Percentiles rank a stretch among this genome's conserved stretches.
These are phyloP conservation scores for Epichloe uncinata DNA, from an alignment of 2,329 filamentous ascomycete genomes.

Conservation along the genomic window DNA sequence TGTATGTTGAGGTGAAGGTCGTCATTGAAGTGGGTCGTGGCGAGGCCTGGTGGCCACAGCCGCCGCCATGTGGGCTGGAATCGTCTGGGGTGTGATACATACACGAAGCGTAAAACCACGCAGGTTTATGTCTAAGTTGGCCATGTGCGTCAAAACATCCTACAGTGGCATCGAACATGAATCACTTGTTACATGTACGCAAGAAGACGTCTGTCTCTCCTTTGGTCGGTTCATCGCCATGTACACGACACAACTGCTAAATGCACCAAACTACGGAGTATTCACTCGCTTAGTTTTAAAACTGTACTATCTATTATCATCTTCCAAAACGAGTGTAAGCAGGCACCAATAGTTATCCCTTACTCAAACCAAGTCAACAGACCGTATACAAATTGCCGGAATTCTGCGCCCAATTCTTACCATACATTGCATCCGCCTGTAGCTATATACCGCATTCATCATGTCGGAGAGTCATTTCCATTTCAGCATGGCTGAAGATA, in stretches of 20 bases:
- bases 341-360: not conserved
- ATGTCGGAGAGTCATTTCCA: not conserved
- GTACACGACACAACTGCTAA: too few species aligned
- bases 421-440: not conserved
- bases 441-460: conserved; percentile 4
- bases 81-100: too few species aligned
- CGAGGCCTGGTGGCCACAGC: not conserved
- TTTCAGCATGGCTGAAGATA: conserved; percentile 43
- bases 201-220: too few species aligned
- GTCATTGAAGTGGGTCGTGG: not conserved
- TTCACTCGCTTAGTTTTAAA: too few species aligned
- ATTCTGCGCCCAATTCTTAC: not conserved
- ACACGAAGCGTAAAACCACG: too few species aligned
- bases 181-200: too few species aligned
- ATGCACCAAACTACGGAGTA: too few species aligned
- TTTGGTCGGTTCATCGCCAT: too few species aligned
- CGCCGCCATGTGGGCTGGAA: not conserved
- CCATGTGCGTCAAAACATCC: too few species aligned
- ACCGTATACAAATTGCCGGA: conserved; percentile 1
- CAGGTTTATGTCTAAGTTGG: too few species aligned
- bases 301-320: not conserved
- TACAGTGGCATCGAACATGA: too few species aligned
- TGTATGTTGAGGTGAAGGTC: not conserved
- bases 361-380: not conserved
- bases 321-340: not conserved